Evolutionary conservation across 345 rosid species (phyloP), one percentile per base, ranked within the genome.

Genomic region (Sonneratia caseolaris): DNA sequence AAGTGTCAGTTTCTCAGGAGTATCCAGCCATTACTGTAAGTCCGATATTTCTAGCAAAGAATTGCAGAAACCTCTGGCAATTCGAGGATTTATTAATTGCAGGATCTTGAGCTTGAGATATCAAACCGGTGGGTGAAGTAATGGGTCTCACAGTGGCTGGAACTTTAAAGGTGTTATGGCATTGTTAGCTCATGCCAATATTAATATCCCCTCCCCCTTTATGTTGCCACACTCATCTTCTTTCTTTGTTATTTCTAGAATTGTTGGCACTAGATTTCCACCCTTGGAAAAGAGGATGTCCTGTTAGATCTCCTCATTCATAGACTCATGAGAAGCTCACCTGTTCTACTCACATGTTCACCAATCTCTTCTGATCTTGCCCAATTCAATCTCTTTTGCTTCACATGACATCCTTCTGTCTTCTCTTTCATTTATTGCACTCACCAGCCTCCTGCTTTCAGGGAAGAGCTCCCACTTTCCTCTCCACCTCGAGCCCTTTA

Each of bases 381-480:
- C 70, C 74, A 47, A 56, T 62, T 67, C 72, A 55, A 32, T 68
- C 69, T 71, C 75, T 37, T 57, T 64, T 18, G 64, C 53, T 27
- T 16, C 48, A 71, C 8, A 18, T 6, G 38, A 51, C 32, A 27
- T 27, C 32, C 32, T 27, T 27, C 32, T 27, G 32, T 27, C 51
- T 62, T 61, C 76, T 12, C 24, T 47, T 69, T 53, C 67, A 72
- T 81, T 83, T 77, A 81, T 72, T 76, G 73, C 72, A 66, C 71
- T 79, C 89, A 79, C 81, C 84, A 67, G 74, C 76, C 78, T 78
- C 84, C 71, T 77, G 79, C 81, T n/a, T 71, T 76, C 57, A 65
- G 22, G 56, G 77, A 76, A 48, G 45, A 53, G 45, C 69, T 37
- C 5, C 21, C 42, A 43, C 65, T 71, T 71, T 75, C 47, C 74